phyloP scores from a whole-genome alignment of 2,329 filamentous ascomycete species.

The Myriangium duriaei region DNA sequence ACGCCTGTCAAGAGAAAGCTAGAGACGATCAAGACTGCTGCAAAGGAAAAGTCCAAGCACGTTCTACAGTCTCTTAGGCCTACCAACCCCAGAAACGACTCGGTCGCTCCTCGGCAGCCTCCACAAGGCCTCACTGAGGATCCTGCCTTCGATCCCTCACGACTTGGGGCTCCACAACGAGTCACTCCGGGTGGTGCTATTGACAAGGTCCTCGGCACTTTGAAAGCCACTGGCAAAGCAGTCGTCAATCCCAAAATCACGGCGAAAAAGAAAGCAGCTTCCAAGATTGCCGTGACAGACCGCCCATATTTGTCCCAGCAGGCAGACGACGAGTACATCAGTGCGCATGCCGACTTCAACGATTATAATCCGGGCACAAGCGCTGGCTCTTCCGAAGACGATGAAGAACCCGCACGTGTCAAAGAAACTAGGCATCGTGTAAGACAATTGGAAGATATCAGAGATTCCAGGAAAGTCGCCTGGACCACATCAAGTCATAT shows the following conservation, averaged over 20 bases:
- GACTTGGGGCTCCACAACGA: slow-evolving; percentile 15
- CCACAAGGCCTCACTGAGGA: slow-evolving; percentile 14
- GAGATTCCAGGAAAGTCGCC: slow-evolving; percentile 25
- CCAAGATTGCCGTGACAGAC: slow-evolving; percentile 23
- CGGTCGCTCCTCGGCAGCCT: slow-evolving; percentile 6
- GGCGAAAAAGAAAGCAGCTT: slow-evolving; percentile 21
- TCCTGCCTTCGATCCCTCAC: slow-evolving; percentile 24
- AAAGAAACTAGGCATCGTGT: slow-evolving; percentile 14
- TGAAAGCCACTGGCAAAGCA: slow-evolving; percentile 15
- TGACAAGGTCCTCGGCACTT: slow-evolving; percentile 12
- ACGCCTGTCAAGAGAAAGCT: slow-evolving; percentile 9
- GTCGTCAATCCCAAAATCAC: slow-evolving; percentile 22
- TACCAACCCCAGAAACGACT: slow-evolving; percentile 3
- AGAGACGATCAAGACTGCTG: slow-evolving; percentile 8
- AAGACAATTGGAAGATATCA: slow-evolving; percentile 21
- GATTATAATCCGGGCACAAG: slow-evolving; percentile 8
- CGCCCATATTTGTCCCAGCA: slow-evolving; percentile 23
- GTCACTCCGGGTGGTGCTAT: slow-evolving; percentile 12
- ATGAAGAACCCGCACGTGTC: slow-evolving; percentile 6
- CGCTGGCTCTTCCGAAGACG: slow-evolving; percentile 6
- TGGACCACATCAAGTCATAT: slow-evolving; percentile 29
- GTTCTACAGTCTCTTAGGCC: slow-evolving; percentile 7
- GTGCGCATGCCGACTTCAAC: slow-evolving; percentile 21
- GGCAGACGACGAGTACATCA: slow-evolving; percentile 22
- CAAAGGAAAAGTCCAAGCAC: slow-evolving; percentile 13